phyloP scores from a whole-genome alignment of 2,329 filamentous ascomycete genomes.

The Trichoderma atrobrunneum region DNA sequence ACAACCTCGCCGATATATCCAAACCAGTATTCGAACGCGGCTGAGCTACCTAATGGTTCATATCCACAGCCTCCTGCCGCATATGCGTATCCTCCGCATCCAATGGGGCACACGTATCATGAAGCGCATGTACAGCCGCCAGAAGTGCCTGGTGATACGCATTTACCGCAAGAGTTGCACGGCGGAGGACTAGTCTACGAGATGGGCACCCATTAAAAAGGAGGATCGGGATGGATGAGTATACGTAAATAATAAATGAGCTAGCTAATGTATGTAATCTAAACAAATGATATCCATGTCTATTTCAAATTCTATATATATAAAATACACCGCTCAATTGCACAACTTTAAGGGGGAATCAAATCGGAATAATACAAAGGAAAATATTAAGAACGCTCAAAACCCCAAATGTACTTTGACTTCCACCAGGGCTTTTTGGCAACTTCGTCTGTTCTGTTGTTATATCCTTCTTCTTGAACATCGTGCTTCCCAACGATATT shows the following conservation, averaged over 20 bases:
- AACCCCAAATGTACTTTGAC: conserved; percentile 17
- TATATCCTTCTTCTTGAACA: conserved; percentile 65
- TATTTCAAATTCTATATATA: not conserved
- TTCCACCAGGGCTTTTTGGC: conserved; percentile 28
- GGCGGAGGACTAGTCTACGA: not conserved
- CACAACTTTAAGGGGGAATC: not conserved
- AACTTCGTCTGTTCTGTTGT: conserved; percentile 23
- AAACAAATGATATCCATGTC: conserved; percentile 9
- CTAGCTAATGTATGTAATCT: conserved; percentile 1
- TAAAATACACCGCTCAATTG: not conserved
- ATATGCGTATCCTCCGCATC: conserved; percentile 3
- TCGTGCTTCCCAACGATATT: conserved; percentile 74
- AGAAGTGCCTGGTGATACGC: conserved; percentile 2
- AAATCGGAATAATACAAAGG: not conserved
- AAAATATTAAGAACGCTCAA: not conserved
- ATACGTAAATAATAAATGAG: not conserved
- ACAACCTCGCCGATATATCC: conserved; percentile 1
- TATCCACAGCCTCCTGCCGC: not conserved
- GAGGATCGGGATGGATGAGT: not conserved
- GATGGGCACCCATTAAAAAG: not conserved
- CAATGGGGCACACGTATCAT: conserved; percentile 2
- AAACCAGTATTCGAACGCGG: not conserved
- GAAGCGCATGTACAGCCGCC: not conserved
- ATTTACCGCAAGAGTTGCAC: conserved; percentile 10
- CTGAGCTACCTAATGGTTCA: not conserved